Evolutionary conservation across 371 early-diverging fungal genomes (phyloP), one percentile per base, ranked within the genome.

Genomic region (Apophysomyces sp.): DNA sequence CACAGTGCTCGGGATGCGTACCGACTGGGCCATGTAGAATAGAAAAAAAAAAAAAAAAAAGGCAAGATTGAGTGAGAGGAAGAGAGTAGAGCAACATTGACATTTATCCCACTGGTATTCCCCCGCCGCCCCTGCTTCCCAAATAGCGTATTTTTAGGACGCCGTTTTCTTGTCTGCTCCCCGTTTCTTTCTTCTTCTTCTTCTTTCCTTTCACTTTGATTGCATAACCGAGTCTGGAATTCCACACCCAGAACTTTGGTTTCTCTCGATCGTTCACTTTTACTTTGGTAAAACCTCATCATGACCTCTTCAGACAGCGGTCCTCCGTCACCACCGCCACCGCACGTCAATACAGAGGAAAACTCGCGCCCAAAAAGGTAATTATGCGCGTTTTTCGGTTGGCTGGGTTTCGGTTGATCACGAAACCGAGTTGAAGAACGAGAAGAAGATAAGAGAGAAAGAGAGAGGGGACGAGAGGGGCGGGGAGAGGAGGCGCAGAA

Each of bases 1-100:
- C 49, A 44, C 49, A 44, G n/a, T 44, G 49, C 49, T 44, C 49
- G 49, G 49, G 49, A 44, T 44, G 49, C 49, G 49, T 44, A 44
- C 49, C 49, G 49, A 44, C 49, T 44, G 49, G 49, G 49, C 26
- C 49, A 44, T 5, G 11, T 9, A 21, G 21, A 44, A 21, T 7
- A 44, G 21, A 44, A 21, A 21, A 44, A 21, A 44, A 21, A 21
- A 44, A 9, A 18, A 12, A 34, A 12, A 34, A 34, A 34, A 37
- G n/a, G 37, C 11, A 9, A 9, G 37, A 16, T 21, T 18, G 49
- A 16, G 49, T n/a, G 11, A n/a, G 49, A 44, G 49, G 11, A 44
- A 4, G 34, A 34, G 13, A 34, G 13, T 8, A 34, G 34, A 34
- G 49, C 49, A 44, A 21, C 49, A 44, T 44, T 44, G 49, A 44